phyloP scores from a whole-genome alignment of 2,329 filamentous ascomycete genomes.

The Passalora sequoiae region DNA sequence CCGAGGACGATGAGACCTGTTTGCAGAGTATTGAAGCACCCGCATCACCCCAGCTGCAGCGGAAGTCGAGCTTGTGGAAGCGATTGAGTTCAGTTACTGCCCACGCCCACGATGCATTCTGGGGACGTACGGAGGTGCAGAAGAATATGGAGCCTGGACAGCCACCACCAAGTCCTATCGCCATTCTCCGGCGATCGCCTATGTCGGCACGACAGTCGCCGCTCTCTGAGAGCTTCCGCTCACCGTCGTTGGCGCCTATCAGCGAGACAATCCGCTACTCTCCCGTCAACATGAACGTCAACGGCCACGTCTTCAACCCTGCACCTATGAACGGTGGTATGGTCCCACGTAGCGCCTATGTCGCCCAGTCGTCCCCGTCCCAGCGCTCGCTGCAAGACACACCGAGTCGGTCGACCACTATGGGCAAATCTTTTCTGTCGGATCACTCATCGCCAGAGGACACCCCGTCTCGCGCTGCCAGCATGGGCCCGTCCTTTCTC shows the following conservation, averaged over 20 bases:
- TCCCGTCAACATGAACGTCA: too few relatives aligned
- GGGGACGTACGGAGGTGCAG: background rate
- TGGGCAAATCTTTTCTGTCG: too few relatives aligned
- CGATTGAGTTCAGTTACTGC: conserved; percentile 11
- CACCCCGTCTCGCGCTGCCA: background rate
- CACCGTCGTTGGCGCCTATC: too few relatives aligned
- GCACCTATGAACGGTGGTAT: too few relatives aligned
- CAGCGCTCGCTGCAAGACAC: background rate
- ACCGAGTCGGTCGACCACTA: too few relatives aligned
- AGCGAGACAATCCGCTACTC: too few relatives aligned
- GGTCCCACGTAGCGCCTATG: too few relatives aligned
- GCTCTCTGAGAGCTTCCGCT: too few relatives aligned
- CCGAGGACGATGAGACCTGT: conserved; percentile 13
- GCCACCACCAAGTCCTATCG: background rate
- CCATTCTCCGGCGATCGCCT: background rate
- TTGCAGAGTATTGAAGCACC: conserved; percentile 15
- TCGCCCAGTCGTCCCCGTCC: too few relatives aligned
- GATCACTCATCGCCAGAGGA: too few relatives aligned
- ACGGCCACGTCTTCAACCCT: too few relatives aligned
- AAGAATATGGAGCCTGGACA: background rate
- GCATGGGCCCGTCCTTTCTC: background rate
- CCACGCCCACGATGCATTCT: conserved; percentile 13
- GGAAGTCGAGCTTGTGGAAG: conserved; percentile 14
- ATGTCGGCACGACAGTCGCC: too few relatives aligned
- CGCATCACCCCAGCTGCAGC: background rate